Evolutionary conservation across 176 grass and related monocot genomes (phyloP), one percentile per base, ranked within the genome.

Genomic region (Miscanthus lutarioriparius): DNA sequence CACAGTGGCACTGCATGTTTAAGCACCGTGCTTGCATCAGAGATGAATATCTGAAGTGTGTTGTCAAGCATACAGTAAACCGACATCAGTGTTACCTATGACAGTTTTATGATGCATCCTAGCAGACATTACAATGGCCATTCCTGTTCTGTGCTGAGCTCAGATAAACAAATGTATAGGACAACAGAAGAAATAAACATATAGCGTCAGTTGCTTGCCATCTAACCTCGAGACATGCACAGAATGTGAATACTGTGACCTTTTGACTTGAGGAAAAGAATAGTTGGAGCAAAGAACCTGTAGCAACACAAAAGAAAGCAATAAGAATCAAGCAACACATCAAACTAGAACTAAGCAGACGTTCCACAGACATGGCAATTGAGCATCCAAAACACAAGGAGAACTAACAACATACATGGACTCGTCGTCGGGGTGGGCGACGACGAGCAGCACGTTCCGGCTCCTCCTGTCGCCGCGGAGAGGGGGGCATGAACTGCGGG

Each of bases 391-490:
- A 22, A 23, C 56, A 59, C 22, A 23, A 59, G 54, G 54, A 58
- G 22, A 59, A 59, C 1, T 59, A 59, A 12, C 72, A 37, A n/a
- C n/a, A n/a, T 90, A 95, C 96, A 98, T 98, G 69, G 96, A 95
- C 74, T 98, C 93, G 74, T 94, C 93, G 81, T 98, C 93, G n/a
- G 96, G 96, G 91, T 98, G 96, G 23, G 96, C 89, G 37, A 94
- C 41, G 68, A 92, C 91, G 10, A 98, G 80, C 51, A 98, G 89
- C 56, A 95, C 89, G 35, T 92, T 95, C 71, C 85, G 86, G 70
- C 82, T 84, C 71, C 86, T 93, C 77, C 81, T 79, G 80, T 69
- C 80, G 17, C 48, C 68, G 51, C 28, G 54, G 17, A 88, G 54
- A 27, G 66, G 76, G 76, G 74, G 10, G n/a, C 22, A 82, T 14